Conservation (phyloP, 2,329 filamentous ascomycete genomes). For the Cryphonectria radicalis region DNA sequence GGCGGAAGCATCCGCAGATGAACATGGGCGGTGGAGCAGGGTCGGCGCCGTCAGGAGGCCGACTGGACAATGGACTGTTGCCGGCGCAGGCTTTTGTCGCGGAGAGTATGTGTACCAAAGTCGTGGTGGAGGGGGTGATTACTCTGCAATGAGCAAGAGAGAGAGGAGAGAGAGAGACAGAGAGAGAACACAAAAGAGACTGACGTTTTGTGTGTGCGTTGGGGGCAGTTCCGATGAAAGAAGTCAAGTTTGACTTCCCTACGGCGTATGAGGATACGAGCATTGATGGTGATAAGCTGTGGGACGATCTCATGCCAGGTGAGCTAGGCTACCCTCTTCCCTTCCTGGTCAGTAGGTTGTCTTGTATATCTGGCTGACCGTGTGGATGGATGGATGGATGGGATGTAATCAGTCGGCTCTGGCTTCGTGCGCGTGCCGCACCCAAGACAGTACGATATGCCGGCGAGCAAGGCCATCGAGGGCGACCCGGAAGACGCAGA, state of each 20-base stretch:
- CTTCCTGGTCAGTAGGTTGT: background rate
- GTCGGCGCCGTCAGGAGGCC: background rate
- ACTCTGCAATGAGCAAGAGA: background rate
- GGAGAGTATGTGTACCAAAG: conserved; percentile 18
- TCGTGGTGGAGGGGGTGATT: too few species aligned
- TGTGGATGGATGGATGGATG: background rate
- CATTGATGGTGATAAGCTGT: conserved; percentile 26
- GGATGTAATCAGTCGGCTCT: conserved; percentile 18
- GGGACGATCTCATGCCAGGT: conserved; percentile 26
- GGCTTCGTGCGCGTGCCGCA: conserved; percentile 26
- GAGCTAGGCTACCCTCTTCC: background rate
- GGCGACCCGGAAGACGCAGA: conserved; percentile 24
- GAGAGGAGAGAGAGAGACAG: background rate
- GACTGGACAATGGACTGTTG: conserved; percentile 1
- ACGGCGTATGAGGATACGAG: conserved; percentile 26
- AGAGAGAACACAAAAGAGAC: background rate
- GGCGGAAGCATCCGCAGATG: conserved; percentile 17
- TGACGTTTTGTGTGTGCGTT: conserved; percentile 9
- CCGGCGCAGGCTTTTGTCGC: conserved; percentile 21
- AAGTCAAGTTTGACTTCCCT: conserved; percentile 25
- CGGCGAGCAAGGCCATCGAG: conserved; percentile 24
- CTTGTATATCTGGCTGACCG: background rate
- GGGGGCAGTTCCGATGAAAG: conserved; percentile 20
- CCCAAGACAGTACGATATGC: conserved; percentile 27
- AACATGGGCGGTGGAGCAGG: conserved; percentile 6